phyloP scores from a whole-genome alignment of 1,284 basidiomycete species.

The Porogramme epimiltina region DNA sequence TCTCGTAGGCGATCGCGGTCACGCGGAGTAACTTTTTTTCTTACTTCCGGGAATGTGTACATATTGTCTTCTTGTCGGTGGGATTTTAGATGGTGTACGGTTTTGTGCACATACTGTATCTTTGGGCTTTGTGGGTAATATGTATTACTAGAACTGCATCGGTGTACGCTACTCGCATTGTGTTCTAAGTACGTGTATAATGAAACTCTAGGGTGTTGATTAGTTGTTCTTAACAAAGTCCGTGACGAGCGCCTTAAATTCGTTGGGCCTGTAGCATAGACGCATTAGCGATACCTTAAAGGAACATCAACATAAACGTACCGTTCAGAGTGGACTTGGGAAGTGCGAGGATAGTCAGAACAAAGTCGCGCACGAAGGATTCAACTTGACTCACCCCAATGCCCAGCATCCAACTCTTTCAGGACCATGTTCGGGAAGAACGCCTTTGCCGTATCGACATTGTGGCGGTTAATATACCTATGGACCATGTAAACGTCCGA shows the following conservation, averaged over 20 bases:
- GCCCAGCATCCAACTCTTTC: constrained; percentile 58
- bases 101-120: background rate
- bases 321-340: constrained; percentile 61
- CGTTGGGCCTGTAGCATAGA: constrained; percentile 40
- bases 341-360: background rate
- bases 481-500: background rate
- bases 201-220: constrained; percentile 1
- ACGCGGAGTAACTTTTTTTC: too few relatives aligned
- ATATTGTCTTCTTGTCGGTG: too few relatives aligned
- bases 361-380: background rate
- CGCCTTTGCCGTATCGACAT: constrained; percentile 53
- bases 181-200: too few relatives aligned
- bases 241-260: constrained; percentile 45
- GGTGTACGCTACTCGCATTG: background rate
- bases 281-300: background rate
- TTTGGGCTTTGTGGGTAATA: background rate
- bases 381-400: constrained; percentile 63
- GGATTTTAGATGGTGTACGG: too few relatives aligned
- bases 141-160: background rate
- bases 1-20: background rate
- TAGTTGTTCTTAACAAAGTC: constrained; percentile 37
- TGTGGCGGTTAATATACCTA: constrained; percentile 74
- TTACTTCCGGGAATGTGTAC: too few relatives aligned
- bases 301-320: constrained; percentile 28
- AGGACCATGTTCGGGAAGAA: constrained; percentile 72